A percentile compares a stretch with the other conserved stretches of the same genome.
Conservation (phyloP, 495 filamentous ascomycete species). For the Talaromyces stipitatus region DNA sequence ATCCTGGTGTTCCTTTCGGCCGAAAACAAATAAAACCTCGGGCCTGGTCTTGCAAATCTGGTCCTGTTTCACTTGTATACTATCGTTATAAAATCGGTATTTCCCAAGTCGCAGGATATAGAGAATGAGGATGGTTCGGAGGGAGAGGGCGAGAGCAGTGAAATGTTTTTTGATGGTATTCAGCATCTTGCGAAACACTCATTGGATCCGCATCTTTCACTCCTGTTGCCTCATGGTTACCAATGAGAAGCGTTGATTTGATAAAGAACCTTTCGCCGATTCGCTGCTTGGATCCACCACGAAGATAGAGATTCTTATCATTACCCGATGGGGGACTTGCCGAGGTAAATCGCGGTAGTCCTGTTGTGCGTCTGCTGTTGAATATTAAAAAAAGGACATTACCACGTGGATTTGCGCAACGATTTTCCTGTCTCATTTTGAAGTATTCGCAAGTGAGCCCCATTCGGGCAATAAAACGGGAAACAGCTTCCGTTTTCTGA, state of each 20-base stretch:
- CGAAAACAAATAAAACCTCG: conserved; percentile 13
- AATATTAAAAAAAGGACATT: no score
- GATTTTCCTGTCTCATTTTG: not conserved
- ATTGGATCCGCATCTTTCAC: not conserved
- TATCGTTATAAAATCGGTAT: not conserved
- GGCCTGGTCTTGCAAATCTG: not conserved
- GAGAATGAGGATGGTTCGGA: not conserved
- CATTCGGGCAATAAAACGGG: no score
- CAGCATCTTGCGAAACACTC: not conserved
- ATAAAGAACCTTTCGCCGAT: not conserved
- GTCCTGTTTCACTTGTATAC: not conserved
- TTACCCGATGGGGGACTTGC: not conserved
- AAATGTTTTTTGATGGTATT: not conserved
- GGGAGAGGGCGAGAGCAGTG: not conserved
- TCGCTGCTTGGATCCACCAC: not conserved
- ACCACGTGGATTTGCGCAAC: not conserved
- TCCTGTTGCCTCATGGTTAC: not conserved
- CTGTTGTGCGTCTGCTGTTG: not conserved
- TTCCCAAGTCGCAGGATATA: not conserved
- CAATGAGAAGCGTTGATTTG: not conserved
- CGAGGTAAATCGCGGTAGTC: not conserved
- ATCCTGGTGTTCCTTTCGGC: conserved; percentile 22
- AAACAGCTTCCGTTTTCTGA: no score
- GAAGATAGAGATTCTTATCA: not conserved
- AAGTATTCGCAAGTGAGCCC: not conserved